These are phyloP conservation scores for Hypoxylon sp. DNA, from an alignment of 2,329 filamentous ascomycete species.

Conservation along the genomic window DNA sequence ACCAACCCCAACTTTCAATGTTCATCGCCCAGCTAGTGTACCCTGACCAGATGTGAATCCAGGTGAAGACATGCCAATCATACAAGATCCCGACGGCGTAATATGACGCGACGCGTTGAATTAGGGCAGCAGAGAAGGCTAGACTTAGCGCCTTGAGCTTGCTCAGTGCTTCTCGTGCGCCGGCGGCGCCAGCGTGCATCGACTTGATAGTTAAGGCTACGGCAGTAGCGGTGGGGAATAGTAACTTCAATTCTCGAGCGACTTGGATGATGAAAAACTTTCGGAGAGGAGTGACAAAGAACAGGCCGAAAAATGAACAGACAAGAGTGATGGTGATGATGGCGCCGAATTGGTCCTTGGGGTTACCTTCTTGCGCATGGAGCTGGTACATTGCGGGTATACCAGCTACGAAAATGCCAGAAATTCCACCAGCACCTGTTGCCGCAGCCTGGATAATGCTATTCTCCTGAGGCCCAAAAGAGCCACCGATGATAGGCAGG, in stretches of 20 bases:
- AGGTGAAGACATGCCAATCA: slow-evolving; percentile 69
- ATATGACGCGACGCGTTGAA: slow-evolving; percentile 69
- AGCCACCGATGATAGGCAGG: slow-evolving; percentile 67
- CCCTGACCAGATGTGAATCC: slow-evolving; percentile 64
- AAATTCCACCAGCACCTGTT: slow-evolving; percentile 68
- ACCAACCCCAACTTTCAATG: slow-evolving; percentile 72
- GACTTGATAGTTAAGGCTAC: slow-evolving; percentile 72
- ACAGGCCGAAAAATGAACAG: slow-evolving; percentile 75
- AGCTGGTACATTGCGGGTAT: slow-evolving; percentile 71
- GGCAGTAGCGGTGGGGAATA: slow-evolving; percentile 72
- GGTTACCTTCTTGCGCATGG: slow-evolving; percentile 61
- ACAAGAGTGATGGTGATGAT: slow-evolving; percentile 74
- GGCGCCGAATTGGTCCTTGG: slow-evolving; percentile 68
- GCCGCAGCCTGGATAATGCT: slow-evolving; percentile 69
- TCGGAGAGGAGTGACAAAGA: slow-evolving; percentile 73
- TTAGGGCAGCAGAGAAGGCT: slow-evolving; percentile 64
- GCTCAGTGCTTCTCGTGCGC: slow-evolving; percentile 65
- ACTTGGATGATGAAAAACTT: slow-evolving; percentile 79
- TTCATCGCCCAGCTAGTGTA: slow-evolving; percentile 62
- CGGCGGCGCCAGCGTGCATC: slow-evolving; percentile 70
- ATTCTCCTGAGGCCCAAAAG: slow-evolving; percentile 71
- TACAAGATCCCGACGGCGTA: slow-evolving; percentile 72
- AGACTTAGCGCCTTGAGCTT: slow-evolving; percentile 68
- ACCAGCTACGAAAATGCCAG: slow-evolving; percentile 68
- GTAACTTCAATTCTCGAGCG: slow-evolving; percentile 69